A percentile compares a stretch with the other conserved stretches of the same genome.
Evolutionary conservation across 495 filamentous ascomycete genomes (phyloP).

Genomic region (Chaetomium cochliodes): DNA sequence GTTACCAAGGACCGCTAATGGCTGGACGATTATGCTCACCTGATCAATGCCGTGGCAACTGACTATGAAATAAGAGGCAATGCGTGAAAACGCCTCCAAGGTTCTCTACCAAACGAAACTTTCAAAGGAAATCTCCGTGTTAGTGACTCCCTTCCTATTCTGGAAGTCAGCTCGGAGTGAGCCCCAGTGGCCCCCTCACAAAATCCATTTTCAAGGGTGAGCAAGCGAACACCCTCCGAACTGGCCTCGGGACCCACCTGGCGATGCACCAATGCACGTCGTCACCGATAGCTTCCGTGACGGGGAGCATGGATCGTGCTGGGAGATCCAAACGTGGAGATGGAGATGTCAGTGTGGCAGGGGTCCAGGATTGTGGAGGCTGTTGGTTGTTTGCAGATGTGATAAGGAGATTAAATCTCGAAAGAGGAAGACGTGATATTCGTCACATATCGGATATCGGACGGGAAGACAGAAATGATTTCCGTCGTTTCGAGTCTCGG

Average conservation of each 20-base stretch:
- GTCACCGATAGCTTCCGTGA: conserved; percentile 29
- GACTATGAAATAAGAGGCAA: not conserved
- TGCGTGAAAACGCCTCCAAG: not conserved
- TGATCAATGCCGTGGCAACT: conserved; percentile 8
- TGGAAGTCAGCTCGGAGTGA: conserved; percentile 1
- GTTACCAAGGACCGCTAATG: not conserved
- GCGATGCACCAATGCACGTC: conserved; percentile 22
- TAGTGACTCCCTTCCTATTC: conserved; percentile 11
- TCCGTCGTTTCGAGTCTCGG: not conserved
- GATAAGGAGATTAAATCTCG: conserved; percentile 16
- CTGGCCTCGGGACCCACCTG: conserved; percentile 1
- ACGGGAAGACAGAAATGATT: not conserved
- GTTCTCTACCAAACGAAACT: not conserved
- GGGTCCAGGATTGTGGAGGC: not conserved
- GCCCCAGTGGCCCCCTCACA: not conserved
- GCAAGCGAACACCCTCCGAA: conserved; percentile 3
- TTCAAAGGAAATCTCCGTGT: not conserved
- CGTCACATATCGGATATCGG: conserved; percentile 10
- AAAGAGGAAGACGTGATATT: not conserved
- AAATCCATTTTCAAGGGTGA: conserved; percentile 4
- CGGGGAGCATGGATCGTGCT: conserved; percentile 21
- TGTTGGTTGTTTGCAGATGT: conserved; percentile 8
- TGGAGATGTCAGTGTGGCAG: conserved; percentile 15
- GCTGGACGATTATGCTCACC: not conserved
- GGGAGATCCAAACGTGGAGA: conserved; percentile 15